Percentiles rank a stretch among this genome's conserved stretches.
Evolutionary conservation across 306 rosid genomes (phyloP).

Genomic region (Geum urbanum): DNA sequence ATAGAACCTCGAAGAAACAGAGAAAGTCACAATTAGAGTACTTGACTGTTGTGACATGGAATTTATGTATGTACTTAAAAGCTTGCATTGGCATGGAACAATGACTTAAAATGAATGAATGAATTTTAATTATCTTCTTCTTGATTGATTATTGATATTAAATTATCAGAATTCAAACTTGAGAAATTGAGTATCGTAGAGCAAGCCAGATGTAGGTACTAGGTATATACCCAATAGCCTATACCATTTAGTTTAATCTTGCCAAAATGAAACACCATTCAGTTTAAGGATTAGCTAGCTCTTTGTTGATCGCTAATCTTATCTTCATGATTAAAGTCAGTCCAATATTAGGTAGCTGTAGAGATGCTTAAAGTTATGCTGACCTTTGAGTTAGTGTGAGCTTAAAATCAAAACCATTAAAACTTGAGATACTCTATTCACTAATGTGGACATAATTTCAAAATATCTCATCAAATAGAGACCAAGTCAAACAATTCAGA

Average conservation of each 20-base stretch:
- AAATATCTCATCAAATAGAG: background rate
- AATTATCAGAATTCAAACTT: too few relatives aligned
- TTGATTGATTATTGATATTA: too few relatives aligned
- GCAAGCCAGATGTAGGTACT: too few relatives aligned
- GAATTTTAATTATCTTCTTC: too few relatives aligned
- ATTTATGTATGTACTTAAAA: too few relatives aligned
- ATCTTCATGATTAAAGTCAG: background rate
- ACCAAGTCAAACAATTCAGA: conserved; percentile 3
- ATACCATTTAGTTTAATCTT: too few relatives aligned
- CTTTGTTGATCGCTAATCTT: background rate
- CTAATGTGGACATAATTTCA: background rate
- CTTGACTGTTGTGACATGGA: background rate
- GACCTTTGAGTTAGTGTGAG: background rate
- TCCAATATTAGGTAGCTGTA: conserved; percentile 2
- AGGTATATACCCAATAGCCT: too few relatives aligned
- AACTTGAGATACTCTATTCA: background rate
- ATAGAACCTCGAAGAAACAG: background rate
- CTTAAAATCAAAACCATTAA: background rate
- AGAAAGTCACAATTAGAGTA: background rate
- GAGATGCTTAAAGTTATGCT: background rate
- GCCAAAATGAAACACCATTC: too few relatives aligned
- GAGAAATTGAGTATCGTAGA: too few relatives aligned
- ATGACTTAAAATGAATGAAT: too few relatives aligned
- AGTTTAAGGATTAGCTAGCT: background rate
- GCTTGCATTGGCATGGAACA: too few relatives aligned